Evolutionary conservation across 768 basidiomycete species (phyloP), one percentile per base, ranked within the genome.

Genomic region (Pluteus cervinus): DNA sequence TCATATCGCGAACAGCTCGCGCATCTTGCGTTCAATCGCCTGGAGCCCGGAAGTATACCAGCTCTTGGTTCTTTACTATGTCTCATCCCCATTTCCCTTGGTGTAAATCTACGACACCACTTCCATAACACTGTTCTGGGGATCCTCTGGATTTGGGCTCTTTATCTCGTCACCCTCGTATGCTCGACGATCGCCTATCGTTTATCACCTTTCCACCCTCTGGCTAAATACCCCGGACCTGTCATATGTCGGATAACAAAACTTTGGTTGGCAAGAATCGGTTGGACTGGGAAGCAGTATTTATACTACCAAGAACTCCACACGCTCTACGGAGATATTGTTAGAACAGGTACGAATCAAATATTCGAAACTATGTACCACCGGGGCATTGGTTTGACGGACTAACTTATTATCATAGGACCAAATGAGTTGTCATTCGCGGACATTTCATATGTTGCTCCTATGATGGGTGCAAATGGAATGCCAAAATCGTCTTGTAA

Each of bases 141-240:
- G n/a, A n/a, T n/a, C n/a, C n/a, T n/a, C n/a, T n/a, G n/a, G n/a
- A n/a, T n/a, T n/a, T n/a, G n/a, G n/a, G n/a, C n/a, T n/a, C n/a
- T n/a, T n/a, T 47, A 40, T 26, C n/a, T 40, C 7, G 24, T 20
- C 4, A 45, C 46, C 7, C 40, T 59, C 6, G 10, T 44, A 3
- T 10, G 39, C 2, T 54, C 52, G 3, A 53, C 62, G 9, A 29
- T 53, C 6, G 22, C 47, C 4, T 74, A 75, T 44, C 66, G 72
- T 4, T 40, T 74, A 1, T 73, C 68, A 2, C 66, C 71, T 3
- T 55, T 62, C 37, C 73, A 75, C 42, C 70, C 72, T 1, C 57
- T 76, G 2, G 60, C 66, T 2, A 46, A 49, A 24, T 70, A 65
- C 47, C 74, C 73, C 3, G 75, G 74, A 3, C 75, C 73, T 0